A percentile compares a stretch with the other conserved stretches of the same genome.
Conservation (phyloP, 2,329 filamentous ascomycete species). For the Diplodia seriata region DNA sequence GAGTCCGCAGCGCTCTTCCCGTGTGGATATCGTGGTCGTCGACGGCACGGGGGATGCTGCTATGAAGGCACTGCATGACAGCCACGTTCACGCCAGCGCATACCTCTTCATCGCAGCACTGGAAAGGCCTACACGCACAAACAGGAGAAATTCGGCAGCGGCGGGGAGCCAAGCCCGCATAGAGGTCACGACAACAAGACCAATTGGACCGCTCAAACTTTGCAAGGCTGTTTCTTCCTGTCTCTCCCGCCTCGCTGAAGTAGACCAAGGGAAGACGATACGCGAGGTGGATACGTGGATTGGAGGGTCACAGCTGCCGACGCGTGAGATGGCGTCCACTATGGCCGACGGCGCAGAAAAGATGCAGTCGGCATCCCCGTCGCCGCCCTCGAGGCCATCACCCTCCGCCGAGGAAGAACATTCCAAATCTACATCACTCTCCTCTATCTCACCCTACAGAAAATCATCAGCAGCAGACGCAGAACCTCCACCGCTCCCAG, state of each 20-base stretch:
- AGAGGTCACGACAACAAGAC: slow-evolving; percentile 41
- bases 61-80: neutral
- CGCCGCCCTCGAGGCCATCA: no score
- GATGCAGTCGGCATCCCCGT: no score
- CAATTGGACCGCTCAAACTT: slow-evolving; percentile 46
- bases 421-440: no score
- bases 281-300: neutral
- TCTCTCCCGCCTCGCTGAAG: neutral
- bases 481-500: no score
- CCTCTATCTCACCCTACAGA: no score
- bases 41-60: slow-evolving; percentile 5
- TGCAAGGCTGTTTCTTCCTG: slow-evolving; percentile 41
- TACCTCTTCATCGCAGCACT: neutral
- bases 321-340: no score
- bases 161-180: slow-evolving; percentile 36
- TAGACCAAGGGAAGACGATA: neutral
- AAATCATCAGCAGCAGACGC: no score
- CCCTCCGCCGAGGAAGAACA: no score
- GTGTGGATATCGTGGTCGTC: slow-evolving; percentile 11
- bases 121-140: neutral
- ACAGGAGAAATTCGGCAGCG: neutral
- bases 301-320: neutral
- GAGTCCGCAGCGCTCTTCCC: neutral
- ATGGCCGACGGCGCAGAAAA: no score
- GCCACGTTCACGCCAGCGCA: neutral